phyloP scores from a whole-genome alignment of 2,329 filamentous ascomycete genomes.

The Penicillium sp. region DNA sequence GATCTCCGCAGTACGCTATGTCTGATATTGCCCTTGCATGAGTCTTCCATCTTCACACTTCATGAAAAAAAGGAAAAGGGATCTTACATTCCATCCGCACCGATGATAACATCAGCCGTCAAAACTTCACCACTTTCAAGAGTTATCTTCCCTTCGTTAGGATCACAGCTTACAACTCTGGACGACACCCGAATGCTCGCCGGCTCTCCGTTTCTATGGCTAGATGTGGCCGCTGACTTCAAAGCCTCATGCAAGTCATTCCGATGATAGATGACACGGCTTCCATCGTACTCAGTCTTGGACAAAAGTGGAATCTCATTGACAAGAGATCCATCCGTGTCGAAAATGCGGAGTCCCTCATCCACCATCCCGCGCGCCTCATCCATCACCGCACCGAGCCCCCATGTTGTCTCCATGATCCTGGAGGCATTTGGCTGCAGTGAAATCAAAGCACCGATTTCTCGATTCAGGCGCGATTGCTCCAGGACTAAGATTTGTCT shows the following conservation, averaged over 20 bases:
- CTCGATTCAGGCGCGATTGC: conserved; percentile 28
- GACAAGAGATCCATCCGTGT: conserved; percentile 20
- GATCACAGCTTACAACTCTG: conserved; percentile 13
- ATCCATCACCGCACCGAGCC: conserved; percentile 5
- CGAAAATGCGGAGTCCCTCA: conserved; percentile 25
- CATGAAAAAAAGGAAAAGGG: neutral
- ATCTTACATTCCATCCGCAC: conserved; percentile 30
- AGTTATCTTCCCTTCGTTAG: conserved; percentile 9
- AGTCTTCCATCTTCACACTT: neutral
- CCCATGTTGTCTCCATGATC: conserved; percentile 39
- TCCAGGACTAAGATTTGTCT: conserved; percentile 26
- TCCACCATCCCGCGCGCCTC: conserved; percentile 18
- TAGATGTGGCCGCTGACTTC: conserved; percentile 3
- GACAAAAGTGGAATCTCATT: conserved; percentile 18
- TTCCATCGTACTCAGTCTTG: conserved; percentile 17
- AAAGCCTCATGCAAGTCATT: conserved; percentile 25
- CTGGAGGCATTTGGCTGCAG: conserved; percentile 40
- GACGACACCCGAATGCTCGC: conserved; percentile 15
- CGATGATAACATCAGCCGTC: conserved; percentile 29
- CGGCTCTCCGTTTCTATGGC: conserved; percentile 8
- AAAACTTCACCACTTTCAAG: conserved; percentile 16
- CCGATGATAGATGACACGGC: conserved; percentile 23
- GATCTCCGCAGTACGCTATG: conserved; percentile 22
- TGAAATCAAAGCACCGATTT: conserved; percentile 54
- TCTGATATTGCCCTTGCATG: neutral